Evolutionary conservation across 2,329 filamentous ascomycete species (phyloP), one percentile per base, ranked within the genome.

Genomic region (Arthrobotrys pseudoclavata): DNA sequence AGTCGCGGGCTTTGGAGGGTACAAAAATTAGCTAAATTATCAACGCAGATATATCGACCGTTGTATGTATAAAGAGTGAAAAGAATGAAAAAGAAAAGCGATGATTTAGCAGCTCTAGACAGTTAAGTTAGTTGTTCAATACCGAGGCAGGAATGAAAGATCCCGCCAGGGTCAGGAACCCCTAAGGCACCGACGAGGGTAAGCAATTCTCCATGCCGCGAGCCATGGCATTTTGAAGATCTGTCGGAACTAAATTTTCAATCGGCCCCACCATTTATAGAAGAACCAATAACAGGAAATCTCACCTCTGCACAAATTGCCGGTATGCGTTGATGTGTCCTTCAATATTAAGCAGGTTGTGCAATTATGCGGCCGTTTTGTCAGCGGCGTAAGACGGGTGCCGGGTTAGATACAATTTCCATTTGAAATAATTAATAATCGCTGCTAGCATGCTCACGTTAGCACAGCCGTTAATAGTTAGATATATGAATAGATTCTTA

Each of bases 161-260:
- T 15, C 12, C 37, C 24, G 48, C 22, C 48, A 29, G 13, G 24
- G 22, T 29, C 24, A 52, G 48, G 48, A 52, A 26, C 48, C 18
- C 47, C 24, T 50, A 34, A 10, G 50, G 26, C 50, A 55, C 50
- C 26, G 48, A 34, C 50, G n/a, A 24, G 20, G 48, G 10, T 52
- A 34, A 10, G 31, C 26, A 55, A 55, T 55, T 1, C 34, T 31
- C 50, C 15, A 55, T 55, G 15, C 50, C 50, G 13, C 12, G 26
- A 34, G 24, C 24, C 50, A 55, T 55, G 50, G 50, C 50, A 55
- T 55, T 55, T 26, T 18, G 10, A 34, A 10, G 24, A 31, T 55
- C 50, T 55, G 50, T 34, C 50, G 24, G 24, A 55, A 31, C 50
- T 6, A 34, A 18, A 31, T 55, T 34, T 55, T 15, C 50, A 55